Base-by-base conservation (phyloP, 192 early-diverging fungal genomes). In the Spizellomyces sp. region DNA sequence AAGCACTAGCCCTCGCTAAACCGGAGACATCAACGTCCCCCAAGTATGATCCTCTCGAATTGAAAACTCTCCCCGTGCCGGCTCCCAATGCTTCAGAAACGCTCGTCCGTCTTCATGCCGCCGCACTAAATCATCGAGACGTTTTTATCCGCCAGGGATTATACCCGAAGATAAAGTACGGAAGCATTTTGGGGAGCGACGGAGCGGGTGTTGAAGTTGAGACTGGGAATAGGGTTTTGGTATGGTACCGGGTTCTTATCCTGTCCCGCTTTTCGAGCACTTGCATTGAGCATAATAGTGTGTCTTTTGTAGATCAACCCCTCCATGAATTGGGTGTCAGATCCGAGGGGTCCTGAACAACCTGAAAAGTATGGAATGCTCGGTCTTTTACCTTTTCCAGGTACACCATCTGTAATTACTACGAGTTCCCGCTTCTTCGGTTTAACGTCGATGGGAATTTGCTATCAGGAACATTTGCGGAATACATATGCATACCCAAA, bases 171-270 rank as follows among this genome's bases (percentile, higher is more conserved):
- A 83, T 89, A 41, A 47, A 77, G 9, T 79, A 77, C 59, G 74
- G 71, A 60, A 89, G 88, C 5, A 63, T 83, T 66, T 70, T 87
- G 52, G 88, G 87, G 8, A 78, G 78, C 45, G 88, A 89, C 78
- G 84, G 84, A 43, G 77, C 83, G 47, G 87, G 87, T n/a, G 74
- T 73, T 22, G 74, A 87, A 2, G 74, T 59, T 8, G 75, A 74
- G n/a, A 48, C 76, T 14, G 78, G 75, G 48, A 50, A 62, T n/a
- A 48, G 56, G 12, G 59, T 73, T 5, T 70, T 77, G 10, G 67
- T 58, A 8, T 73, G 65, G 7, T 48, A 60, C 27, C 58, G 27
- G 27, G 27, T 4, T 54, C 50, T 54, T 4, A 19, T 54, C 4
- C 14, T 2, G 17, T 54, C 14, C 4, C 4, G 12, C 17, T 54